Base-by-base conservation (phyloP, 179 eudicot species). In the Sideroxylon spinosum region DNA sequence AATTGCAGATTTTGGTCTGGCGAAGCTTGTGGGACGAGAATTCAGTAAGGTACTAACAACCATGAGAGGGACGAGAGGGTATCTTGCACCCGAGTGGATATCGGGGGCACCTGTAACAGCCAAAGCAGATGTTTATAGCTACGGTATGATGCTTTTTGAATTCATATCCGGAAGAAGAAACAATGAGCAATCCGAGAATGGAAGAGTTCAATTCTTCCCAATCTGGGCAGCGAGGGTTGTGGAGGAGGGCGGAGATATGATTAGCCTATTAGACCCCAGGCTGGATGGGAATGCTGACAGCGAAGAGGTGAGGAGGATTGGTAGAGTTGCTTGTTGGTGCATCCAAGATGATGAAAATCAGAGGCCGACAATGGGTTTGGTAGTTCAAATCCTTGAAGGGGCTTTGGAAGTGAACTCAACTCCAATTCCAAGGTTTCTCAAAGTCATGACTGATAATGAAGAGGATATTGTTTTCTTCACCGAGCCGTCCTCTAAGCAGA, bases 1-100 rank as follows among this genome's bases (percentile, higher is more conserved):
- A 83, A 86, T 90, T 2, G 91, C 90, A 0, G 93, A 91, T 82
- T 91, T 91, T 57, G 96, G 96, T 11, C 68, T 90, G 76, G 93
- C 96, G 8, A 91, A 91, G 84, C 93, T 91, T 22, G 64, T 91
- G 17, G 93, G 93, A 20, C 84, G 92, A 9, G 92, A 91, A 7
- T 91, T 91, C 32, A 90, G 93, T 76, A 71, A 91, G 44, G 93
- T 88, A 53, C 83, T 91, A 19, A 89, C 95, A 25, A 91, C 91
- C 70, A 87, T 91, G 88, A 87, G 95, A 79, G 93, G 95, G 37
- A 91, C 95, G 0, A 79, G 84, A 79, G 95, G 95, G 22, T 91
- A 91, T 60, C 89, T 91, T 44, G 95, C 92, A 37, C 95, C 91
- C 13, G 95, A 91, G 61, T 91, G 91, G 95, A 81, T 91, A 20